Percentiles rank a stretch among this genome's conserved stretches.
phyloP scores from a whole-genome alignment of 2,329 filamentous ascomycete genomes.

The Sporothrix globosa region DNA sequence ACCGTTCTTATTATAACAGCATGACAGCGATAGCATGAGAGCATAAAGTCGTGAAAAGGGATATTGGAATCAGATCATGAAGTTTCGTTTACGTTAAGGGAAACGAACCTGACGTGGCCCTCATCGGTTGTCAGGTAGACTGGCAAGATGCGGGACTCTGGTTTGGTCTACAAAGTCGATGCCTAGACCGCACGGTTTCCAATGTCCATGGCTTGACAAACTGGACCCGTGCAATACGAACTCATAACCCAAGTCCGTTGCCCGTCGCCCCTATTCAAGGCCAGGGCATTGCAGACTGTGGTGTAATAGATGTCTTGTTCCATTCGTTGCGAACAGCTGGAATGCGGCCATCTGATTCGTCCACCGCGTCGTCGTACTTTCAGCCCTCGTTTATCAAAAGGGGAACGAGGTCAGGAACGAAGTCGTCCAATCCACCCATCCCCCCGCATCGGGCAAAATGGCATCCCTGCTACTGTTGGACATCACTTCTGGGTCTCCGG shows the following conservation, averaged over 20 bases:
- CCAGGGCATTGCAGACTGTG: not conserved
- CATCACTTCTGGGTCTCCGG: too few relatives aligned
- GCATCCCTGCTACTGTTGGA: not conserved
- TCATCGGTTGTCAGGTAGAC: not conserved
- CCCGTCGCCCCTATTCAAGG: not conserved
- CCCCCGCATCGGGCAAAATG: conserved; percentile 2
- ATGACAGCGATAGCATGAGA: too few relatives aligned
- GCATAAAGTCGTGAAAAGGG: not conserved
- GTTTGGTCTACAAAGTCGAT: not conserved
- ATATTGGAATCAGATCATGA: not conserved
- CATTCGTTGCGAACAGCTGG: not conserved
- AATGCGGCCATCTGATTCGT: not conserved
- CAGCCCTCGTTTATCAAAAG: not conserved
- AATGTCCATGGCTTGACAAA: not conserved
- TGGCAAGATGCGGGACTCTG: not conserved
- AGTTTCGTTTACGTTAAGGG: not conserved
- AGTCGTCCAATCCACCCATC: not conserved
- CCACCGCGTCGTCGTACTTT: not conserved
- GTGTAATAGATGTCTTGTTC: not conserved
- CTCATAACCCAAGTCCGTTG: not conserved
- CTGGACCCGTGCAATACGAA: not conserved
- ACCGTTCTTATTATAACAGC: not conserved
- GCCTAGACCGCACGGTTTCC: conserved; percentile 1
- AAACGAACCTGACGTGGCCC: not conserved
- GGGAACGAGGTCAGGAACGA: not conserved